Percentiles rank a stretch among this genome's conserved stretches.
phyloP scores from a whole-genome alignment of 495 filamentous ascomycete genomes.

The Pseudoneurospora amorphoporcata region DNA sequence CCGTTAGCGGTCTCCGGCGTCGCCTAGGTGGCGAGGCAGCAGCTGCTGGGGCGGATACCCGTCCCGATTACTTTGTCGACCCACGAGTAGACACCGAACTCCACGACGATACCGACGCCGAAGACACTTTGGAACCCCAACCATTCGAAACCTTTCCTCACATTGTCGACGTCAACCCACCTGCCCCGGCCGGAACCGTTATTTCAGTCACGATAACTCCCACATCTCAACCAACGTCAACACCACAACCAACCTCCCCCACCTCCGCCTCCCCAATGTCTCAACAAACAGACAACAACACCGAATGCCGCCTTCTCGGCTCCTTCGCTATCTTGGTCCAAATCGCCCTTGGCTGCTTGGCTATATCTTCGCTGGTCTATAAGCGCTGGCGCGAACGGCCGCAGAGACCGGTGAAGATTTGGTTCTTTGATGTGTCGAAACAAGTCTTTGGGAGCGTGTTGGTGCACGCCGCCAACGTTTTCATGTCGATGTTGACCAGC shows the following conservation, averaged over 20 bases:
- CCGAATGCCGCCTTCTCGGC: slow-evolving; percentile 75
- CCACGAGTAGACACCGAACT: neutral
- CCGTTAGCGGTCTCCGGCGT: neutral
- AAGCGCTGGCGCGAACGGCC: slow-evolving; percentile 89
- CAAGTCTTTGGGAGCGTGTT: slow-evolving; percentile 92
- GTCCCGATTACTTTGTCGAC: neutral
- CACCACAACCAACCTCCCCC: slow-evolving; percentile 12
- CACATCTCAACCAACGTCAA: neutral
- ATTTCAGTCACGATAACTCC: slow-evolving; percentile 19
- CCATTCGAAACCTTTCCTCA: neutral
- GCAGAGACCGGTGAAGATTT: slow-evolving; percentile 84
- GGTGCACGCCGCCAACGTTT: slow-evolving; percentile 80
- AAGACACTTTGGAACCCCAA: neutral
- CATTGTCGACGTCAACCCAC: neutral
- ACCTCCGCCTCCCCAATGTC: slow-evolving; percentile 17
- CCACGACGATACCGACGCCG: neutral
- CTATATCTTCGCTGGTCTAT: slow-evolving; percentile 75
- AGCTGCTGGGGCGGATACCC: neutral
- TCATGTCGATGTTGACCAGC: slow-evolving; percentile 91
- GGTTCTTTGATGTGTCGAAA: slow-evolving; percentile 94
- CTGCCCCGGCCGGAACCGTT: neutral
- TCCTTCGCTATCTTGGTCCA: slow-evolving; percentile 85
- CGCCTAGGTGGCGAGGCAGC: neutral
- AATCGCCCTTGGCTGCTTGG: slow-evolving; percentile 72
- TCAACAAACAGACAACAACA: slow-evolving; percentile 20